Percentiles rank a stretch among this genome's conserved stretches.
Evolutionary conservation across 2,329 filamentous ascomycete species (phyloP).

Genomic region (Cytospora leucostoma): DNA sequence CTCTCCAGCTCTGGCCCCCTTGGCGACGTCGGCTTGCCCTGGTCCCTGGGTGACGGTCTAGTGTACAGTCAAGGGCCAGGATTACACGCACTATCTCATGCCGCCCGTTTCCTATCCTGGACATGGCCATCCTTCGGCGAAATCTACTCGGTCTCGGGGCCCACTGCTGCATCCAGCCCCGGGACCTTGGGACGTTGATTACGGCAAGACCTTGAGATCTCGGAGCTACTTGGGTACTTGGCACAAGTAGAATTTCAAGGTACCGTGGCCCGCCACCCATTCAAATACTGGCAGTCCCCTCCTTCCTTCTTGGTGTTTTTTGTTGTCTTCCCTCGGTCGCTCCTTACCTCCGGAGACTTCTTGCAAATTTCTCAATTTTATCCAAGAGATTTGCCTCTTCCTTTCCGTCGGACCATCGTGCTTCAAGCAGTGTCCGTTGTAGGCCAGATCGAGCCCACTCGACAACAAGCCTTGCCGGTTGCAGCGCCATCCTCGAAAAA

Average conservation of each 20-base stretch:
- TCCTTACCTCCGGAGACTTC: neutral
- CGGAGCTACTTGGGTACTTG: no score
- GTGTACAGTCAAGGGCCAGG: neutral
- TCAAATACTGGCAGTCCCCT: neutral
- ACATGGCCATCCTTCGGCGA: neutral
- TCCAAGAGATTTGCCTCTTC: neutral
- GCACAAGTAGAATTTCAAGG: neutral
- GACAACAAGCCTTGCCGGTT: neutral
- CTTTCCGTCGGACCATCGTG: neutral
- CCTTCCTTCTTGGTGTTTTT: neutral
- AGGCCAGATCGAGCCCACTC: neutral
- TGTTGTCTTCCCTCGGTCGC: neutral
- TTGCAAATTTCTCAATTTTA: neutral
- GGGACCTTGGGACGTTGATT: neutral
- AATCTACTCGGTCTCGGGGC: constrained; percentile 1
- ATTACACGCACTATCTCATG: neutral
- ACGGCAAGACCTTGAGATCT: no score
- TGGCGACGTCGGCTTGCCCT: no score
- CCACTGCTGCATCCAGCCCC: neutral
- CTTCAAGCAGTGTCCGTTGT: no score
- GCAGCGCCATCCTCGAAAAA: no score
- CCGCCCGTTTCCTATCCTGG: neutral
- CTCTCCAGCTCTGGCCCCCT: no score
- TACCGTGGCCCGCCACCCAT: neutral
- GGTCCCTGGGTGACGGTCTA: no score